Base-by-base conservation (phyloP, 108 stramenopile genomes). In the Skeletonema potamos region DNA sequence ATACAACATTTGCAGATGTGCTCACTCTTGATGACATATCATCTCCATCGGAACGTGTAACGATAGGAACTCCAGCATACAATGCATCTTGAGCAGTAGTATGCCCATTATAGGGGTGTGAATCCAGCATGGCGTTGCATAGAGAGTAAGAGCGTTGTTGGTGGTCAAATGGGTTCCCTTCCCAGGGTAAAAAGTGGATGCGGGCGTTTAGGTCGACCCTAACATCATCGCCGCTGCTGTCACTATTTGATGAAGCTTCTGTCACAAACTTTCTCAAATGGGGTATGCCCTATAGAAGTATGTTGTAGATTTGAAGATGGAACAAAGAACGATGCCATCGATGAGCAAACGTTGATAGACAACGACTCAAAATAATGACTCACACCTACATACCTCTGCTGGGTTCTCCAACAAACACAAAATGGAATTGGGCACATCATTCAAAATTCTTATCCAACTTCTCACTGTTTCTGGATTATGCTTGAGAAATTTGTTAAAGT, bases 401-500 rank as follows among this genome's bases (percentile, higher is more conserved):
- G 90, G 92, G 76, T 93, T 89, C 44, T 93, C 90, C 75, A 93
- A 74, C 37, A 93, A 69, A 64, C 92, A 93, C 18, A 93, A 54
- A 24, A 91, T 89, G 0, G 90, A 90, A 58, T 85, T 87, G 2
- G 89, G 92, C 28, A 91, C 90, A 44, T 88, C 77, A n/a, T 85
- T 60, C 55, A 93, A 65, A 26, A 93, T 90, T 15, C 83, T 76
- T 18, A 93, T 86, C 92, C 92, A 93, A 63, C 89, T 89, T 59
- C 82, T 58, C 20, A 90, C 67, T 4, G 92, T 93, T 72, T 91
- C 86, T 18, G 92, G 92, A 66, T 89, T 93, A 60, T 90, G 86
- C 69, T 93, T 93, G 24, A 93, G 74, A 58, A 93, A 89, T 55
- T 93, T 93, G 67, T 93, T 91, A 58, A 89, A 93, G 69, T 93